Evolutionary conservation across 2,329 filamentous ascomycete genomes (phyloP).

Genomic region (Chaetomiaceae sp.): DNA sequence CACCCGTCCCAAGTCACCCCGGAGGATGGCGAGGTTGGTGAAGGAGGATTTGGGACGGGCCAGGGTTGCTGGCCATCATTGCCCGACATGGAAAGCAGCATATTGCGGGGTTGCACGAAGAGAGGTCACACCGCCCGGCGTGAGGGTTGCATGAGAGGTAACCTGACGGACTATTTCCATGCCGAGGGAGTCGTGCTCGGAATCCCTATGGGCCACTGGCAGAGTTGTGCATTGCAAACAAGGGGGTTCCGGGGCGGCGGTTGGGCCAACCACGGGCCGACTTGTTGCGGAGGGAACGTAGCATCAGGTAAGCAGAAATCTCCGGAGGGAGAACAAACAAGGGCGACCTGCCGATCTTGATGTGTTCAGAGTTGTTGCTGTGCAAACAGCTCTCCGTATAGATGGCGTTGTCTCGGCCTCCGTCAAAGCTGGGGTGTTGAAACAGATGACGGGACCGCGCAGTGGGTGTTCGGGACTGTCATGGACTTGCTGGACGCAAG

Average conservation of each 20-base stretch:
- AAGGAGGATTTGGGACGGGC: not conserved
- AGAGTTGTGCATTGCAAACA: no score
- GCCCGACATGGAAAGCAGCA: not conserved
- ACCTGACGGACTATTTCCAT: not conserved
- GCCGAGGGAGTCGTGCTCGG: not conserved
- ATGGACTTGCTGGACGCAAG: no score
- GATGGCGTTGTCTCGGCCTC: no score
- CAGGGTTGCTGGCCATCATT: conserved; percentile 7
- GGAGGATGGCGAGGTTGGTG: no score
- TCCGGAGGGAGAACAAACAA: not conserved
- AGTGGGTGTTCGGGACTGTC: not conserved
- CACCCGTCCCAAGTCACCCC: no score
- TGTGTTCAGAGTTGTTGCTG: no score
- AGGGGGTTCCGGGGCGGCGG: not conserved
- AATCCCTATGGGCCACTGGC: not conserved
- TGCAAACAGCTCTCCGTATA: no score
- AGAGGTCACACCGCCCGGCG: conserved; percentile 12
- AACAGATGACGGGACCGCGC: not conserved
- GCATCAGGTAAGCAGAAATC: not conserved
- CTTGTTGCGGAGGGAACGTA: not conserved
- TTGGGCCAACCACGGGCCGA: conserved; percentile 4
- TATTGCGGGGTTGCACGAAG: conserved; percentile 13
- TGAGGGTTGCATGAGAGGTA: conserved; percentile 6
- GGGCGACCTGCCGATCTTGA: not conserved
- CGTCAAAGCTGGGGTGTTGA: no score